phyloP scores from a whole-genome alignment of 345 rosid species.

The Conringia planisiliqua region DNA sequence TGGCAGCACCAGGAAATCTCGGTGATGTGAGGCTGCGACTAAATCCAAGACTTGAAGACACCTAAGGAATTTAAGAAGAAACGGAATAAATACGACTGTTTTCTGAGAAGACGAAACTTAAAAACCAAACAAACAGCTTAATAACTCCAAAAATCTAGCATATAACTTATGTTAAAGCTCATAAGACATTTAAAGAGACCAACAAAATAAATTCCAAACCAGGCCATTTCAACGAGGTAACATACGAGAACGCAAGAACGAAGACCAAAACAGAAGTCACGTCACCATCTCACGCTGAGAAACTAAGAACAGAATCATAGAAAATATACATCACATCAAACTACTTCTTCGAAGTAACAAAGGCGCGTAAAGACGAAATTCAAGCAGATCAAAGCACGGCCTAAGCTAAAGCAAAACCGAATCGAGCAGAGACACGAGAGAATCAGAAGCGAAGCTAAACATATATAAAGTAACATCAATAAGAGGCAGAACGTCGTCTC shows the following conservation, averaged over 20 bases:
- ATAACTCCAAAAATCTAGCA: neutral
- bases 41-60: slow-evolving; percentile 39
- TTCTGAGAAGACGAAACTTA: neutral
- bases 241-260: neutral
- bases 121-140: neutral
- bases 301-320: neutral
- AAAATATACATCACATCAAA: neutral
- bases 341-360: neutral
- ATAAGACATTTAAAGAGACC: neutral
- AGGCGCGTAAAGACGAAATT: neutral
- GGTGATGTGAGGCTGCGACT: slow-evolving; percentile 38
- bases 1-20: slow-evolving; percentile 45
- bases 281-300: neutral
- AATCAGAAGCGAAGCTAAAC: neutral
- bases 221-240: neutral
- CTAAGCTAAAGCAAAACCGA: neutral
- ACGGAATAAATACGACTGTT: neutral
- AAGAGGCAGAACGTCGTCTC: slow-evolving; percentile 7
- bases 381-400: slow-evolving; percentile 9
- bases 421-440: slow-evolving; percentile 5
- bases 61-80: slow-evolving; percentile 30
- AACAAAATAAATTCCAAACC: neutral
- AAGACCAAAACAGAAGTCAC: neutral
- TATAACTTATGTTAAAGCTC: neutral
- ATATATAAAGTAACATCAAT: neutral